Evolutionary conservation across 164 flowering plant genomes (phyloP).

Genomic region (Berberis thunbergii): DNA sequence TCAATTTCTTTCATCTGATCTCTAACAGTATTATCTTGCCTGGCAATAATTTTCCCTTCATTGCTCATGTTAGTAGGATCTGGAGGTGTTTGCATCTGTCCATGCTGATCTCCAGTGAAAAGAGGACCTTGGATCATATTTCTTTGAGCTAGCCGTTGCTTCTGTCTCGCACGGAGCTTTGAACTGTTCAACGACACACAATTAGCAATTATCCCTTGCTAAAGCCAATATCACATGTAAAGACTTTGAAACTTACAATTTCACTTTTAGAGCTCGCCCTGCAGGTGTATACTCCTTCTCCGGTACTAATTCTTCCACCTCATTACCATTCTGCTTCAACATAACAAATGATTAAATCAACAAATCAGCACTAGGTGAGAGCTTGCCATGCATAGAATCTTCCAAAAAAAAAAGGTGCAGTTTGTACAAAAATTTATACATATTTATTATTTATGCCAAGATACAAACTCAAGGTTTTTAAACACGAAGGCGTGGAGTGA

Average conservation of each 20-base stretch:
- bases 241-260: conserved; percentile 52
- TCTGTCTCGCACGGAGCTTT: conserved; percentile 85
- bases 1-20: conserved; percentile 28
- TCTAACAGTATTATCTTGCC: conserved; percentile 15
- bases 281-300: conserved; percentile 82
- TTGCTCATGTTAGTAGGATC: conserved; percentile 11
- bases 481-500: too few relatives aligned
- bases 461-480: too few relatives aligned
- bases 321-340: conserved; percentile 60
- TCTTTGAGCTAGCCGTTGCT: conserved; percentile 66
- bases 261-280: conserved; percentile 79
- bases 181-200: conserved; percentile 35
- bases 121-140: conserved; percentile 26
- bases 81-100: conserved; percentile 20
- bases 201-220: neutral
- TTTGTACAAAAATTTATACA: too few relatives aligned
- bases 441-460: too few relatives aligned
- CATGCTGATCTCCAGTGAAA: conserved; percentile 17
- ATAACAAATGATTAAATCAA: conserved; percentile 8
- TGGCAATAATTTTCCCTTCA: conserved; percentile 18
- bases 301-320: conserved; percentile 53
- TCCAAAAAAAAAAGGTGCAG: too few relatives aligned
- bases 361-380: neutral
- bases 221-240: neutral
- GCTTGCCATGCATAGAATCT: neutral